A percentile compares a stretch with the other conserved stretches of the same genome.
These are phyloP conservation scores for Lathyrus aphaca DNA, from an alignment of 306 rosid genomes.

Conservation along the genomic window DNA sequence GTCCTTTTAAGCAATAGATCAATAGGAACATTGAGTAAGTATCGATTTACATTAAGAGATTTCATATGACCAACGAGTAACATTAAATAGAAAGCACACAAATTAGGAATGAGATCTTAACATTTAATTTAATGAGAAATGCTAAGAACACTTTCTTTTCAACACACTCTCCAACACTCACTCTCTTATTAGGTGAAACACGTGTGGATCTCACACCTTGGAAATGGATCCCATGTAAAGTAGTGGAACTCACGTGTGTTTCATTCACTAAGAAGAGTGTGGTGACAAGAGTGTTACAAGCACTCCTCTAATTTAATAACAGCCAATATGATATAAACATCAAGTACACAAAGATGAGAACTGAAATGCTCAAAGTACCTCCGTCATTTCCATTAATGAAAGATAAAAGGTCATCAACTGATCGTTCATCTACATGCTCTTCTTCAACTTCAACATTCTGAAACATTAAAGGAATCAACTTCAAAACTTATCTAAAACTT, in stretches of 20 bases:
- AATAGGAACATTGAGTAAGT: background rate
- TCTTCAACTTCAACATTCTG: slow-evolving; percentile 86
- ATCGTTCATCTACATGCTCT: slow-evolving; percentile 86
- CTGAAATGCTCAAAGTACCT: slow-evolving; percentile 57
- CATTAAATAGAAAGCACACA: slow-evolving; percentile 16
- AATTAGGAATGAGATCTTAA: slow-evolving; percentile 14
- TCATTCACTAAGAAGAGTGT: no score
- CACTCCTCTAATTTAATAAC: background rate
- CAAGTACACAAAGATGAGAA: background rate
- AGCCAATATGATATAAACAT: slow-evolving; percentile 16
- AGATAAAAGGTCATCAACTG: slow-evolving; percentile 92
- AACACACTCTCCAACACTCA: no score
- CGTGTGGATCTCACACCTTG: no score
- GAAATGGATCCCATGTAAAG: no score
- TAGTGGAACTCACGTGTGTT: no score
- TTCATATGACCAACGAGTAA: background rate
- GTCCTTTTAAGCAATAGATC: slow-evolving; percentile 9
- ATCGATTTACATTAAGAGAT: background rate
- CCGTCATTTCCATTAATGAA: slow-evolving; percentile 86
- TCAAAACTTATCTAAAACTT: slow-evolving; percentile 21
- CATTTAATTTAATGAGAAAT: slow-evolving; percentile 2
- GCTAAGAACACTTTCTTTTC: no score
- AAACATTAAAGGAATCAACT: slow-evolving; percentile 37
- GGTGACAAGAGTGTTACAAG: no score
- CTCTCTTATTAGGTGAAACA: no score